Base-by-base conservation (phyloP, 768 basidiomycete genomes). In the Rhizopogon vinicolor region DNA sequence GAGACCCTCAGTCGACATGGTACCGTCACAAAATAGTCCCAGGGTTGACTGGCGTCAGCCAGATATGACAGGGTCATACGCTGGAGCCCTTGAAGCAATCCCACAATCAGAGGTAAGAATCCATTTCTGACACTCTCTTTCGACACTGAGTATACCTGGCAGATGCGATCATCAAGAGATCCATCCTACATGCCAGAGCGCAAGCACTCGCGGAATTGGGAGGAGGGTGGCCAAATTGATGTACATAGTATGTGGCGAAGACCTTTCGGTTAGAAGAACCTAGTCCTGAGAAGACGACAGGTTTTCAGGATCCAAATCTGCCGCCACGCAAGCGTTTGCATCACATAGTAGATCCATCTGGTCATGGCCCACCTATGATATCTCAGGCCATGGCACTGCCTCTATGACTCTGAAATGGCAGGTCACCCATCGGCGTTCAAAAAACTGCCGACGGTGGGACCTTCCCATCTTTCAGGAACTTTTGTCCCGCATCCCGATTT, bases 191-290 rank as follows among this genome's bases (percentile, higher is more conserved):
- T 65, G 70, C 65, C 69, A 53, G 74, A 65, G 62, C 75, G 84
- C 69, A 86, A 86, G 65, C 84, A 85, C 69, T 73, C 78, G 61
- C 76, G 85, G 62, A 79, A 72, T 56, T 87, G 85, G 85, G 85
- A 85, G 58, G 81, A 78, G 63, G 71, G 68, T 60, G 71, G 69
- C 37, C 69, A 63, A 42, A 65, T 72, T 70, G 67, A 70, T 39
- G 62, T 70, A 35, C 69, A 62, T 1, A 53, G 70, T 70, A 40
- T n/a, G 62, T 60, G 12, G 39, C 22, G 31, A 29, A 44, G 58
- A 55, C 53, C 54, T 57, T 55, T 60, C 51, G 58, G 57, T 49
- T 37, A 31, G 29, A 33, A 33, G 37, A 53, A 41, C 49, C 44
- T 50, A 35, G 44, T 55, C 48, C 51, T 60, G 44, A 61, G 54